phyloP scores from a whole-genome alignment of 768 basidiomycete genomes.

The Leccinellum luteum region DNA sequence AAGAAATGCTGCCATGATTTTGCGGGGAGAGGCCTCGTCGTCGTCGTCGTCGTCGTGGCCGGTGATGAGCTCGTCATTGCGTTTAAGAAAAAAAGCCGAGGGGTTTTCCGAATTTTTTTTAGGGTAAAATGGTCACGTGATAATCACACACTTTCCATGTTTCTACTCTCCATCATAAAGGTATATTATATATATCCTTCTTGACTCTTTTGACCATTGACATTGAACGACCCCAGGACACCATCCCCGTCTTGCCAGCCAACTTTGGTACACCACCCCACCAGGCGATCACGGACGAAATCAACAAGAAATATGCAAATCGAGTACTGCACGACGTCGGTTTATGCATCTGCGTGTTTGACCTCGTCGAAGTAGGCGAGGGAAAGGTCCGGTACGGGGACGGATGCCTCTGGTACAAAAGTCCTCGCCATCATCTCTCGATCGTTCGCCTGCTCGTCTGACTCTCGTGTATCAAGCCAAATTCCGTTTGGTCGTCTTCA shows the following conservation, averaged over 20 bases:
- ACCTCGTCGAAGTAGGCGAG: constrained; percentile 81
- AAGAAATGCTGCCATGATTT: constrained; percentile 85
- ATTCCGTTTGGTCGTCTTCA: constrained; percentile 87
- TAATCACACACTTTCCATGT: constrained; percentile 33
- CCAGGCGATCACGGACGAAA: constrained; percentile 76
- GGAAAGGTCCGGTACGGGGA: constrained; percentile 95
- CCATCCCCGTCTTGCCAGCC: constrained; percentile 83
- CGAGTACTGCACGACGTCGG: constrained; percentile 88
- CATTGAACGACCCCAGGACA: constrained; percentile 57
- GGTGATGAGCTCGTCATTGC: constrained; percentile 12
- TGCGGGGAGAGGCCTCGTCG: constrained; percentile 46
- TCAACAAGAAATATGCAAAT: constrained; percentile 97
- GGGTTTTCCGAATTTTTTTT: constrained; percentile 10
- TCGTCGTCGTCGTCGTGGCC: constrained; percentile 2
- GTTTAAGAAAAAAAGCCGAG: constrained; percentile 1
- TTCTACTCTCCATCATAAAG: constrained; percentile 47
- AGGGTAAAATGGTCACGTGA: constrained; percentile 14
- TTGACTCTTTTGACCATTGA: not conserved
- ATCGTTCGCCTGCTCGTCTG: constrained; percentile 1
- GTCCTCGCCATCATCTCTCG: constrained; percentile 36
- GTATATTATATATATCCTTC: constrained; percentile 8
- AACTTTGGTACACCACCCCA: constrained; percentile 78
- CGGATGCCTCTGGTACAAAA: constrained; percentile 92
- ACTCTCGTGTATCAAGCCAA: constrained; percentile 50
- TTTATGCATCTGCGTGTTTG: constrained; percentile 87